Conservation (phyloP, 2,329 filamentous ascomycete genomes). For the Neoascochyta sp. region DNA sequence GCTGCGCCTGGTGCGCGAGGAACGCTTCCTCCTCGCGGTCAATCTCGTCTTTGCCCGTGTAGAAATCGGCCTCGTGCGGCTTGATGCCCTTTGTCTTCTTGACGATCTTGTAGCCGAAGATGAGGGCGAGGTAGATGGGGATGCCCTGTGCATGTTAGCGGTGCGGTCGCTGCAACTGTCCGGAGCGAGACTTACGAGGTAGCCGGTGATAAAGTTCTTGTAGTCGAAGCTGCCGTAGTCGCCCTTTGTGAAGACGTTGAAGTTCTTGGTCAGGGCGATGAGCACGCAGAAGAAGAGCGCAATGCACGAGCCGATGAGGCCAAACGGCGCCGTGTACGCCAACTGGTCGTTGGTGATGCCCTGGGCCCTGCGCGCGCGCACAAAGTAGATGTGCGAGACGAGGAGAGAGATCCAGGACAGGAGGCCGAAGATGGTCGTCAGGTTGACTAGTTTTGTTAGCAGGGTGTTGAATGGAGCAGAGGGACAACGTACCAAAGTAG, state of each 20-base stretch:
- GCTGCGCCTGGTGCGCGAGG: conserved; percentile 52
- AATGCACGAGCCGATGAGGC: conserved; percentile 63
- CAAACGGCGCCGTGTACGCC: conserved; percentile 65
- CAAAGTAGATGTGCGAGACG: conserved; percentile 49
- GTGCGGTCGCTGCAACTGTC: conserved; percentile 39
- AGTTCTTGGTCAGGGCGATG: conserved; percentile 81
- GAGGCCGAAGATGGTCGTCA: conserved; percentile 41
- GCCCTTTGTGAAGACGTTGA: conserved; percentile 61
- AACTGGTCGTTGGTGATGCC: conserved; percentile 43
- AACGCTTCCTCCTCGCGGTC: conserved; percentile 70
- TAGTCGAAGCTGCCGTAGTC: conserved; percentile 61
- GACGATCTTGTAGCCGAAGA: conserved; percentile 53
- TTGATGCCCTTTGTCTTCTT: conserved; percentile 42
- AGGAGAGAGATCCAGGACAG: conserved; percentile 51
- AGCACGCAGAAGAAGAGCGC: conserved; percentile 68
- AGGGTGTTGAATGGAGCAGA: too few species aligned
- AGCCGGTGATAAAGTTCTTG: conserved; percentile 74
- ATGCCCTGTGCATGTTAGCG: conserved; percentile 68
- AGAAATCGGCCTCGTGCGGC: conserved; percentile 63
- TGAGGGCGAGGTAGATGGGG: conserved; percentile 64
- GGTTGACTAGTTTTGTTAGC: too few species aligned
- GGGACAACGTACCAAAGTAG: too few species aligned
- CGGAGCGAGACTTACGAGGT: conserved; percentile 38
- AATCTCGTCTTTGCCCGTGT: conserved; percentile 68
- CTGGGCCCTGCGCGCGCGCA: conserved; percentile 46